These are phyloP conservation scores for Mortierella sp. DNA, from an alignment of 371 early-diverging fungal genomes.

Conservation along the genomic window DNA sequence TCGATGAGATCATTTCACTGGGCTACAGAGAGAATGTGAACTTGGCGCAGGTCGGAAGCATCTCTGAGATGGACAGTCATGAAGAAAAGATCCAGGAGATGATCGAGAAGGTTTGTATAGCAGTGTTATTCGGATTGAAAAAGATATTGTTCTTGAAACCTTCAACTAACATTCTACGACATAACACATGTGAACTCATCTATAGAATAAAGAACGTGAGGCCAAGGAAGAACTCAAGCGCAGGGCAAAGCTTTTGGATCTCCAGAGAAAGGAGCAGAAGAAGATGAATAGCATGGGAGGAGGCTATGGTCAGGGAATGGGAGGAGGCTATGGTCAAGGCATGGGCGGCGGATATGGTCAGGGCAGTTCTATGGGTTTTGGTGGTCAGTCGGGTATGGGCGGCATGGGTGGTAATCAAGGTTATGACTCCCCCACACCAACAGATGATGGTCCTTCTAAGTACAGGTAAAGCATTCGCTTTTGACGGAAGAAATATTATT, in stretches of 20 bases:
- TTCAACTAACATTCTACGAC: neutral
- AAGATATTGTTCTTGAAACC: neutral
- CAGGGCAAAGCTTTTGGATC: slow-evolving; percentile 91
- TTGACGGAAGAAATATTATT: neutral
- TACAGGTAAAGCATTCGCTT: slow-evolving; percentile 27
- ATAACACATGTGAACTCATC: neutral
- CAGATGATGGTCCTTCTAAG: slow-evolving; percentile 35
- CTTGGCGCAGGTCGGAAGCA: slow-evolving; percentile 89
- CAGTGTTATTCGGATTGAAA: slow-evolving; percentile 20
- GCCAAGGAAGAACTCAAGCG: slow-evolving; percentile 96
- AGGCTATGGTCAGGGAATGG: slow-evolving; percentile 58
- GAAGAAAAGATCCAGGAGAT: slow-evolving; percentile 97
- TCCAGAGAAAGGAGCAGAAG: slow-evolving; percentile 85
- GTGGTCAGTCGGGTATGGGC: slow-evolving; percentile 58
- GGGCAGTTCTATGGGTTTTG: slow-evolving; percentile 52
- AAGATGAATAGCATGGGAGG: slow-evolving; percentile 38
- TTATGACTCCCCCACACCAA: slow-evolving; percentile 58
- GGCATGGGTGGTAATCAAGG: slow-evolving; percentile 57
- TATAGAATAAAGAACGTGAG: slow-evolving; percentile 94
- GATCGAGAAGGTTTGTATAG: slow-evolving; percentile 88
- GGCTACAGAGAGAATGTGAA: slow-evolving; percentile 84
- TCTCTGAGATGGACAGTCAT: slow-evolving; percentile 96
- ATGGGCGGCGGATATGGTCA: slow-evolving; percentile 67
- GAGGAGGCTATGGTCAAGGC: slow-evolving; percentile 62
- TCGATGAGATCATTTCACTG: slow-evolving; percentile 96